Conservation (phyloP, 1,284 basidiomycete genomes). For the Thecaphora thlaspeos region DNA sequence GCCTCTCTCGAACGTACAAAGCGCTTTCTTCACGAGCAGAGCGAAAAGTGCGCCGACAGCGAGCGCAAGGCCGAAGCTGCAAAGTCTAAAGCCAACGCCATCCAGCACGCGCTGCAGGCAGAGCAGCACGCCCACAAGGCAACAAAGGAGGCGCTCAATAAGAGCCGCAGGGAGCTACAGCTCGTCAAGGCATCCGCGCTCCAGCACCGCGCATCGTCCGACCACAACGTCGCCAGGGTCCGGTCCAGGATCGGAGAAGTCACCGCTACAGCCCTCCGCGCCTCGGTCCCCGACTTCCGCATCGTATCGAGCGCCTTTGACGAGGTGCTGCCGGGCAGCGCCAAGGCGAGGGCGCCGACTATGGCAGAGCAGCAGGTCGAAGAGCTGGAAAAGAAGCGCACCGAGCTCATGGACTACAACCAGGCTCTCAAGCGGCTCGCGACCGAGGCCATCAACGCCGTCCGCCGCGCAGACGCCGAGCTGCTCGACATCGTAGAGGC, state of each 20-base stretch:
- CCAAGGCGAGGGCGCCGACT: constrained; percentile 7
- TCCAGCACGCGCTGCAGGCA: constrained; percentile 16
- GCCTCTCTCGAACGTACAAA: constrained; percentile 30
- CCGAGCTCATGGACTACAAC: constrained; percentile 34
- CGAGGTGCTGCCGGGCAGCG: constrained; percentile 7
- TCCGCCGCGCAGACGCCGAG: constrained; percentile 21
- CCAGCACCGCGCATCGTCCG: constrained; percentile 33
- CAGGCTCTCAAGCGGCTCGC: constrained; percentile 34
- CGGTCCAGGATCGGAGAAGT: constrained; percentile 36
- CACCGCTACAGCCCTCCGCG: constrained; percentile 33
- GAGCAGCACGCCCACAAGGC: constrained; percentile 29
- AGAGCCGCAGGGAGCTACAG: constrained; percentile 28
- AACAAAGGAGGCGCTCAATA: constrained; percentile 34
- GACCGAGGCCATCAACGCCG: constrained; percentile 38
- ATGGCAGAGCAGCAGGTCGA: constrained; percentile 32
- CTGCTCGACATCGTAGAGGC: constrained; percentile 28
- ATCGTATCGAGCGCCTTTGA: constrained; percentile 31
- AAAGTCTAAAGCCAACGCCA: constrained; percentile 17
- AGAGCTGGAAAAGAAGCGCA: constrained; percentile 33
- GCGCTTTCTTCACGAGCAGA: constrained; percentile 29
- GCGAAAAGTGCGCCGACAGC: constrained; percentile 21
- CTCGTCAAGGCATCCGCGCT: constrained; percentile 31
- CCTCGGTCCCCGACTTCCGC: constrained; percentile 35
- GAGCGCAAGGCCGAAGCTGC: constrained; percentile 34
- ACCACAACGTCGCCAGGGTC: constrained; percentile 29